phyloP scores from a whole-genome alignment of 306 rosid species.

The Quercus glauca region DNA sequence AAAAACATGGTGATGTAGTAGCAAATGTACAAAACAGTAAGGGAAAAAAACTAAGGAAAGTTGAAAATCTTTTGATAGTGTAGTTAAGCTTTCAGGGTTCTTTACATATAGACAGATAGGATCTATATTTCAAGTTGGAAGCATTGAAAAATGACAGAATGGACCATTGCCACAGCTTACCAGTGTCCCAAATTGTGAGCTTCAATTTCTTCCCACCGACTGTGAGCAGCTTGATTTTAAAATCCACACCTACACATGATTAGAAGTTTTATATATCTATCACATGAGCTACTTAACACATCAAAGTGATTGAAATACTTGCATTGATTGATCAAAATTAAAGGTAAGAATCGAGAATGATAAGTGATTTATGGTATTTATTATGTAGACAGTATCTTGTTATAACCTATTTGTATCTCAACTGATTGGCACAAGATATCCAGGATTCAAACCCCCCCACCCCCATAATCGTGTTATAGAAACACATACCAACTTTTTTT shows the following conservation, averaged over 20 bases:
- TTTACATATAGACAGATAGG: background rate
- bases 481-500: background rate
- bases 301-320: background rate
- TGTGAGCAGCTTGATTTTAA: conserved; percentile 81
- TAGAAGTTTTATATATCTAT: background rate
- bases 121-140: background rate
- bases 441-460: no score
- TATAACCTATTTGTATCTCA: background rate
- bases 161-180: conserved; percentile 30
- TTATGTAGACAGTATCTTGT: background rate
- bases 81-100: background rate
- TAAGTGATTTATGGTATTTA: background rate
- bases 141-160: conserved; percentile 2
- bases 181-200: conserved; percentile 99
- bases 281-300: background rate
- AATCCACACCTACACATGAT: conserved; percentile 78
- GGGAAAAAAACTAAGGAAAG: background rate
- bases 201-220: conserved; percentile 85
- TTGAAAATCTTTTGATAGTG: background rate
- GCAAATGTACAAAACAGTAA: background rate
- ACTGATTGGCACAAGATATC: background rate
- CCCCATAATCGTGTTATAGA: background rate
- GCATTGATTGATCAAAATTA: background rate
- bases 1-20: background rate
- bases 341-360: background rate